Percentiles rank a stretch among this genome's conserved stretches.
phyloP scores from a whole-genome alignment of 192 early-diverging fungal genomes.

The Borealophlyctis nickersoniae region DNA sequence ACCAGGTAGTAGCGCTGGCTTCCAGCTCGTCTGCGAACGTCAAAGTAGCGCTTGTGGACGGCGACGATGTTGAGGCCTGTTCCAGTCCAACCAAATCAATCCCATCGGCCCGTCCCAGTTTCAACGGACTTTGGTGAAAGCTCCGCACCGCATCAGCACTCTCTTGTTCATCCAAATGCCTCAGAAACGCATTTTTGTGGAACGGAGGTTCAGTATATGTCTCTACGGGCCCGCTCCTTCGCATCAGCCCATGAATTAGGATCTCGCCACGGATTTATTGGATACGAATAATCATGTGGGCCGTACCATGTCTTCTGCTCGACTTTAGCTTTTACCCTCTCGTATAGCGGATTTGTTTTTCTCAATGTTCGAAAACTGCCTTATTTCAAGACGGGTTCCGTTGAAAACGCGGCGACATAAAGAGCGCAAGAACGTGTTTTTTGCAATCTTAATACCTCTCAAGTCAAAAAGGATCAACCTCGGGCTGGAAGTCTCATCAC shows the following conservation, averaged over 20 bases:
- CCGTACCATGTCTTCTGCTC: slow-evolving; percentile 21
- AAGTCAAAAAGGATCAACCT: slow-evolving; percentile 78
- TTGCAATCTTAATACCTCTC: slow-evolving; percentile 54
- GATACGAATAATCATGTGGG: no score
- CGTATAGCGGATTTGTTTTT: slow-evolving; percentile 23
- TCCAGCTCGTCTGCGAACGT: slow-evolving; percentile 57
- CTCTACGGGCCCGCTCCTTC: slow-evolving; percentile 27
- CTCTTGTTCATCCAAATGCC: slow-evolving; percentile 36
- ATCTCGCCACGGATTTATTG: no score
- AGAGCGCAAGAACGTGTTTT: slow-evolving; percentile 8
- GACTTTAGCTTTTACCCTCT: slow-evolving; percentile 1
- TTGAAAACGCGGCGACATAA: no score
- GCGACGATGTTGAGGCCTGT: no score
- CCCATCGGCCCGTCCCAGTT: no score
- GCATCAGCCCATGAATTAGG: no score
- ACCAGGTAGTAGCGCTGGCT: slow-evolving; percentile 61
- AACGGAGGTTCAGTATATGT: slow-evolving; percentile 37
- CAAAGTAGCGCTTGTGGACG: no score
- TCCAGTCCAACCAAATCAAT: no score
- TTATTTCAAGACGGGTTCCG: slow-evolving; percentile 24
- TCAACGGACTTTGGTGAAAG: no score
- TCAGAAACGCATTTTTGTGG: slow-evolving; percentile 36
- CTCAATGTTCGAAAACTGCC: slow-evolving; percentile 23
- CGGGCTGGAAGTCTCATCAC: slow-evolving; percentile 69
- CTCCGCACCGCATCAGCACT: no score